phyloP scores from a whole-genome alignment of 2,329 filamentous ascomycete genomes.

The Diaporthe ilicicola region DNA sequence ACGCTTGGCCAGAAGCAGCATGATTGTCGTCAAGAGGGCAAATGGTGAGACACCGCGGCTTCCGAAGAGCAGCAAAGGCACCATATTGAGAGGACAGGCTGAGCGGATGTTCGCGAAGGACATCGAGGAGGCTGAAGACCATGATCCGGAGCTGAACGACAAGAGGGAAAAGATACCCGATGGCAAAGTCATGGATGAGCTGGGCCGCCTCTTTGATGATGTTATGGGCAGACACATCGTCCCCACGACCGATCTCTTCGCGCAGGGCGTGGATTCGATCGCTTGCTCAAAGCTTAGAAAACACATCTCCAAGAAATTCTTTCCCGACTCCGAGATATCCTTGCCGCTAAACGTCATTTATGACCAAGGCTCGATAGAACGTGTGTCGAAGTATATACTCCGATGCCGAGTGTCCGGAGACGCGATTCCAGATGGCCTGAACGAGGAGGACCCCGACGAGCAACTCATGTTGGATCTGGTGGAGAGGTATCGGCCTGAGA shows the following conservation, averaged over 20 bases:
- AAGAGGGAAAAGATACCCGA: conserved; percentile 38
- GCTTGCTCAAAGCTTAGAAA: conserved; percentile 61
- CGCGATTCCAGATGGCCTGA: not conserved
- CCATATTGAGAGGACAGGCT: conserved; percentile 59
- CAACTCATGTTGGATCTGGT: conserved; percentile 40
- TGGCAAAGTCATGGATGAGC: conserved; percentile 44
- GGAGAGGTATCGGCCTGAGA: conserved; percentile 39
- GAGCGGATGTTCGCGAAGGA: conserved; percentile 56
- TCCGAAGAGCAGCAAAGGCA: conserved; percentile 71
- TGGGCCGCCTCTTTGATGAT: conserved; percentile 45
- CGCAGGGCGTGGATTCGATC: conserved; percentile 68
- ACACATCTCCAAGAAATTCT: conserved; percentile 40
- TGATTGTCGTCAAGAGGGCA: conserved; percentile 53
- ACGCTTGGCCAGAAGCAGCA: conserved; percentile 57
- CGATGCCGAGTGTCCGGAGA: conserved; percentile 19
- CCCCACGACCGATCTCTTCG: conserved; percentile 61
- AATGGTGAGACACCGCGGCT: conserved; percentile 43
- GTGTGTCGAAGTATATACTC: conserved; percentile 38
- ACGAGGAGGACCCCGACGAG: conserved; percentile 31
- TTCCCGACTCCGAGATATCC: conserved; percentile 23
- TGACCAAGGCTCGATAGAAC: conserved; percentile 62
- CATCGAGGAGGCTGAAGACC: conserved; percentile 57
- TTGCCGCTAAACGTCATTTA: conserved; percentile 68
- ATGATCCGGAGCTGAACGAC: conserved; percentile 17
- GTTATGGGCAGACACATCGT: conserved; percentile 42